phyloP scores from a whole-genome alignment of 78 protist genomes.

The Planoprotostelium fungivorum region DNA sequence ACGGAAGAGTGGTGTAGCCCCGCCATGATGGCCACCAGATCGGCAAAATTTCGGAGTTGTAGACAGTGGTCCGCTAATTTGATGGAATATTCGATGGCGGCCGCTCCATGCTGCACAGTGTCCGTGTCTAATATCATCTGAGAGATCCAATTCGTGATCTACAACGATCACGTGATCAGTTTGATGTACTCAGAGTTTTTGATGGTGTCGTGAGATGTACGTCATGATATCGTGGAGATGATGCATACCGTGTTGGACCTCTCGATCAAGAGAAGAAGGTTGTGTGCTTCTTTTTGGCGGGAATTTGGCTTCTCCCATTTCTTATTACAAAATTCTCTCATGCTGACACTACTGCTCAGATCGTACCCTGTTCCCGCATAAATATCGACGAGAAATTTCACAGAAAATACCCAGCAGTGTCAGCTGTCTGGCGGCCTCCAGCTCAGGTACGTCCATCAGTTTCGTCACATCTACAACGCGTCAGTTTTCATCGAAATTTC shows the following conservation, averaged over 20 bases:
- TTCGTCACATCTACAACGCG: neutral
- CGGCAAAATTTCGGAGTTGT: neutral
- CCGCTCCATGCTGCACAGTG: neutral
- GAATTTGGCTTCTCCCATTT: neutral
- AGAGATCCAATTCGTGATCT: neutral
- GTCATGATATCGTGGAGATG: too few relatives aligned
- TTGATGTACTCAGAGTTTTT: too few relatives aligned
- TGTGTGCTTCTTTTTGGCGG: neutral
- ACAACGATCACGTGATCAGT: too few relatives aligned
- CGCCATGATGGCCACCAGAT: neutral
- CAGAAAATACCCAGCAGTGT: neutral
- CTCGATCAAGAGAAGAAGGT: neutral
- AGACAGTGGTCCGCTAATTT: neutral
- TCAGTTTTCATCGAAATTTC: too few relatives aligned
- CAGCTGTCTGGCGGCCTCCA: neutral
- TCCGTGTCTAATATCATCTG: neutral
- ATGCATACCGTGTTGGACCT: neutral
- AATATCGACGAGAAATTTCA: neutral
- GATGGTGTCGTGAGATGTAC: too few relatives aligned
- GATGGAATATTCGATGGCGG: neutral
- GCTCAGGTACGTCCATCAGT: neutral
- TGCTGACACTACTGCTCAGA: neutral
- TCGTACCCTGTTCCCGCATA: neutral
- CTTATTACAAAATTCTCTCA: neutral
- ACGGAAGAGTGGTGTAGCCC: neutral